Evolutionary conservation across 2,329 filamentous ascomycete species (phyloP).

Genomic region (Epicoccum sorghinum): DNA sequence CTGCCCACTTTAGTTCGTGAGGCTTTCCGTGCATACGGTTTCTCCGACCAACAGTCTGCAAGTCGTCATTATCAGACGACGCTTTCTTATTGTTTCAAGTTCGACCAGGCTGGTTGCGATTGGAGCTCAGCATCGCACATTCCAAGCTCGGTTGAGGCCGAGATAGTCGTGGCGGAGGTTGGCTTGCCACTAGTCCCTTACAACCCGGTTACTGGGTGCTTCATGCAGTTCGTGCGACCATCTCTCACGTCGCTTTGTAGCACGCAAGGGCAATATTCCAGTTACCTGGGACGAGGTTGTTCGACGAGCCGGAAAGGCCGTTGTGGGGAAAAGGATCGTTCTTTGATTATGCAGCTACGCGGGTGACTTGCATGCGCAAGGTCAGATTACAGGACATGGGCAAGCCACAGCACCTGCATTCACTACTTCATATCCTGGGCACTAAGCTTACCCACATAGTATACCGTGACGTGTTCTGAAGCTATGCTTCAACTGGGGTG

Average conservation of each 20-base stretch:
- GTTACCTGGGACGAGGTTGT: slow-evolving; percentile 33
- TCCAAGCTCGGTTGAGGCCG: slow-evolving; percentile 35
- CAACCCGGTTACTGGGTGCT: slow-evolving; percentile 41
- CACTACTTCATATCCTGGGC: neutral
- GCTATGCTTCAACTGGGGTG: slow-evolving; percentile 8
- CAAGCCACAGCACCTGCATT: slow-evolving; percentile 11
- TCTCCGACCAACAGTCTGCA: neutral
- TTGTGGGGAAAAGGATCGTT: slow-evolving; percentile 34
- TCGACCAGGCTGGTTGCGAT: neutral
- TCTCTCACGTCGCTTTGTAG: slow-evolving; percentile 27
- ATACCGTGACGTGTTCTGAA: slow-evolving; percentile 15
- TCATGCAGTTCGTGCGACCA: slow-evolving; percentile 32
- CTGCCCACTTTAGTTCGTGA: neutral
- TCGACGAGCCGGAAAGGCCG: slow-evolving; percentile 34
- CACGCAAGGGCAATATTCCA: slow-evolving; percentile 38
- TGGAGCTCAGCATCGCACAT: slow-evolving; percentile 11
- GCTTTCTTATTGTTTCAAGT: neutral
- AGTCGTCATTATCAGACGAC: neutral
- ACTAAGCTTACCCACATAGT: slow-evolving; percentile 15
- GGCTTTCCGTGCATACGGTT: neutral
- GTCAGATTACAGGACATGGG: slow-evolving; percentile 16
- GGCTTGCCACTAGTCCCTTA: slow-evolving; percentile 30
- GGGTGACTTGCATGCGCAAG: slow-evolving; percentile 38
- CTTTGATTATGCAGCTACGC: slow-evolving; percentile 34
- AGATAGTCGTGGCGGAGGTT: slow-evolving; percentile 24